phyloP scores from a whole-genome alignment of 768 basidiomycete genomes.

The Mycena albidolilacea region DNA sequence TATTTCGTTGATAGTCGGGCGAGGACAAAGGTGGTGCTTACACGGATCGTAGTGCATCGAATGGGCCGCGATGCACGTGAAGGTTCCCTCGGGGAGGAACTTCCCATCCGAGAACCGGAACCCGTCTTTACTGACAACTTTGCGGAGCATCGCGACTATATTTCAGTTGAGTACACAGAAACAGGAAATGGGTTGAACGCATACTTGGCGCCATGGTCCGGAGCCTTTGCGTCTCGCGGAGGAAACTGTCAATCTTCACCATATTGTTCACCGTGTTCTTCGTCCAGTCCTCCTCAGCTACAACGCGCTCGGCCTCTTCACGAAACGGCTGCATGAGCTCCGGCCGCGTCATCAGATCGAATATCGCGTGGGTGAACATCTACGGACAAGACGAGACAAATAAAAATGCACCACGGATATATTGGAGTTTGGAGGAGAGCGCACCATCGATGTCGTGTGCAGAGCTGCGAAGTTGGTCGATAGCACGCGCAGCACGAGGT shows the following conservation, averaged over 20 bases:
- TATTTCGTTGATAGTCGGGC: conserved; percentile 45
- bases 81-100: conserved; percentile 47
- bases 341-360: conserved; percentile 50
- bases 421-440: no score
- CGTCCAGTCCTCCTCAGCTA: conserved; percentile 63
- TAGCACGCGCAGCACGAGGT: conserved; percentile 45
- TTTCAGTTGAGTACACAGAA: no score
- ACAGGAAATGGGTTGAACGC: not conserved
- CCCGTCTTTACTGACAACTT: conserved; percentile 43
- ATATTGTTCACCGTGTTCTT: conserved; percentile 57
- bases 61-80: conserved; percentile 41
- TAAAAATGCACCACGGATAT: no score
- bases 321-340: conserved; percentile 55
- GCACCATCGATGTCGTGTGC: conserved; percentile 54
- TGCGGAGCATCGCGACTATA: conserved; percentile 46
- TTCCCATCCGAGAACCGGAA: conserved; percentile 54
- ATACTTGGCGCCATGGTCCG: conserved; percentile 40
- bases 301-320: conserved; percentile 66
- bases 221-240: conserved; percentile 57
- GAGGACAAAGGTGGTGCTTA: not conserved
- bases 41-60: conserved; percentile 44
- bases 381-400: conserved; percentile 25
- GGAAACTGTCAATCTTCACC: conserved; percentile 61
- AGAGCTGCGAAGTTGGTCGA: conserved; percentile 51
- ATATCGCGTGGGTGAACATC: conserved; percentile 55